phyloP scores from a whole-genome alignment of 306 rosid genomes.

The Cucurbita maxima region DNA sequence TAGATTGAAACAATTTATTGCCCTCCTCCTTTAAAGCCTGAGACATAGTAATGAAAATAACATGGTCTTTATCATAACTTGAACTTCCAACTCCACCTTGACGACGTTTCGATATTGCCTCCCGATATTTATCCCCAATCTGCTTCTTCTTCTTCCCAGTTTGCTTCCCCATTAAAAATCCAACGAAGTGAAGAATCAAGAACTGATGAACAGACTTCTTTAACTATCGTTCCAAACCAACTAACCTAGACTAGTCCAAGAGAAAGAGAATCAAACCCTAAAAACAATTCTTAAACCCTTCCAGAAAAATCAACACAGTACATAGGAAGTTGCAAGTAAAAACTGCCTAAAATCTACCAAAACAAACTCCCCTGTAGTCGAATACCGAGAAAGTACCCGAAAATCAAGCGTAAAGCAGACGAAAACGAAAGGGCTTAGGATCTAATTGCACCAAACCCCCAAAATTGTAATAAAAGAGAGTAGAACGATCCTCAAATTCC shows the following conservation, averaged over 20 bases:
- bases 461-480: neutral
- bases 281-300: neutral
- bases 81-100: conserved; percentile 27
- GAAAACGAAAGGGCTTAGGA: neutral
- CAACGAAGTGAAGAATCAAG: neutral
- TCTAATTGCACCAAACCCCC: neutral
- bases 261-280: neutral
- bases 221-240: neutral
- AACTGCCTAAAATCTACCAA: neutral
- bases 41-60: conserved; percentile 43
- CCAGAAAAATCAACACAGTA: neutral
- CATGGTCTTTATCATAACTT: conserved; percentile 41
- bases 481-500: neutral
- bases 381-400: neutral
- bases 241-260: neutral
- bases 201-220: neutral
- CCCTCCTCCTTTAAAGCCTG: conserved; percentile 78
- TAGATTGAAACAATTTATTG: conserved; percentile 65
- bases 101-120: conserved; percentile 21
- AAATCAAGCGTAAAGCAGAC: neutral
- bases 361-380: neutral
- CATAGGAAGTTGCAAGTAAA: neutral
- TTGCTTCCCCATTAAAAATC: conserved; percentile 45
- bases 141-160: conserved; percentile 49
- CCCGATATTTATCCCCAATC: conserved; percentile 26